Evolutionary conservation across 2,329 filamentous ascomycete genomes (phyloP), one percentile per base, ranked within the genome.

Genomic region (Diaporthe citriasiana): DNA sequence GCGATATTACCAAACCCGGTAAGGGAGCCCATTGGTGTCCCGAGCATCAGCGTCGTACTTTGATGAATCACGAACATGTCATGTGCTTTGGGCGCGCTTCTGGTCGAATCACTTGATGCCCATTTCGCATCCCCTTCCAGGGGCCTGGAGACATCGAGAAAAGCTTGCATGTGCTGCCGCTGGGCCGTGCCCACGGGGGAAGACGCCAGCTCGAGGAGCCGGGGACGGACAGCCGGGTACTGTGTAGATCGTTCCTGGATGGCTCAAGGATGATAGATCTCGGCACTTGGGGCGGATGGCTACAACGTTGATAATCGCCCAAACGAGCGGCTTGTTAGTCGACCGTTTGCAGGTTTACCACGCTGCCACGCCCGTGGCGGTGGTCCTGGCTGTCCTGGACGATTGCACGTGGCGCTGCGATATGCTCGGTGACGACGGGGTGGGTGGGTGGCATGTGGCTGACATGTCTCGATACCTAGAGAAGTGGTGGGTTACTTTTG

Each of bases 1-100:
- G 70, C 70, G 59, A 33, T 55, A 71, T 71, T 71, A 30, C 70
- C 70, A 45, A 71, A 71, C 70, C 45, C 30, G 70, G 70, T 53
- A 71, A 71, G 33, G 59, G 70, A 47, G 8, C 47, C 53, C 33
- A 33, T 6, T n/a, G 42, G 33, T 25, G 30, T 53, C 15, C 56
- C 69, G 55, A 53, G 50, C 56, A 45, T 71, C 45, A 71, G 56
- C 53, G 33, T 53, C 53, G 69, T 51, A 22, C 15, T 40, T n/a
- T 60, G 53, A 59, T 50, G 47, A 53, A 55, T 71, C 50, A 59
- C 56, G 47, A 30, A 40, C 56, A 63, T 33, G 50, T 71, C 70
- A 71, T 45, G 56, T 71, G 33, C 38, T 22, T 22, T 63, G 55
- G 51, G 30, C 40, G 45, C 33, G 45, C 25, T 60, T 53, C n/a